Conservation (phyloP, 805 yeast genomes). For the Candida qinlingensis region DNA sequence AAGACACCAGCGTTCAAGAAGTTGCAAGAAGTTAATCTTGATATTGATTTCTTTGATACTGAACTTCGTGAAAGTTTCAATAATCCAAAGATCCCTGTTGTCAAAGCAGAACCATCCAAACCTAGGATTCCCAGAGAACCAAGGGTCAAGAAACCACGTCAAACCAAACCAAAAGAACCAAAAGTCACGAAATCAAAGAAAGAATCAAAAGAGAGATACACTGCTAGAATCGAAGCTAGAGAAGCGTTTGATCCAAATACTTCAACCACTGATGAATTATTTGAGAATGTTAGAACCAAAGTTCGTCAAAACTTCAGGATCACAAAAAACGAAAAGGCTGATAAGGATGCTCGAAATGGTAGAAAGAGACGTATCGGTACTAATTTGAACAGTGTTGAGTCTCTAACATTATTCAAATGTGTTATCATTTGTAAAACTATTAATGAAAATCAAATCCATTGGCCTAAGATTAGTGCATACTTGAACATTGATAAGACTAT, state of each 20-base stretch:
- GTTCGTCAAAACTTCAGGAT: slow-evolving; percentile 3
- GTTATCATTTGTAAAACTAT: slow-evolving; percentile 66
- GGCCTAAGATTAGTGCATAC: slow-evolving; percentile 51
- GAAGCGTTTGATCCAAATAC: slow-evolving; percentile 4
- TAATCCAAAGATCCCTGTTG: neutral
- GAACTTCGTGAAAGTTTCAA: slow-evolving; percentile 19
- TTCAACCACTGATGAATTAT: slow-evolving; percentile 3
- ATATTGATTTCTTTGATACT: slow-evolving; percentile 24
- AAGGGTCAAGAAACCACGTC: neutral
- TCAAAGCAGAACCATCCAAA: neutral
- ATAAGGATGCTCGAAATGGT: neutral
- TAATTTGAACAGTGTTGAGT: slow-evolving; percentile 16
- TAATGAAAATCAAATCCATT: slow-evolving; percentile 51
- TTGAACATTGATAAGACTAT: slow-evolving; percentile 40
- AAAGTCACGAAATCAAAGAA: neutral
- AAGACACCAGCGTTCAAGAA: slow-evolving; percentile 1
- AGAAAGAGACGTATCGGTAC: slow-evolving; percentile 17
- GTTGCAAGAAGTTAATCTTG: slow-evolving; percentile 16
- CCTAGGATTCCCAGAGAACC: neutral
- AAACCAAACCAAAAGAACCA: slow-evolving; percentile 1
- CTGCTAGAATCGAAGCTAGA: slow-evolving; percentile 4
- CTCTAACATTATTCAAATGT: slow-evolving; percentile 43
- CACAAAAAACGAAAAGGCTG: neutral
- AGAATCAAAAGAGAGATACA: neutral
- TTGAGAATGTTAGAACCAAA: slow-evolving; percentile 6